Conservation (phyloP, 192 early-diverging fungal species). For the Rhizoclosmatium globosum region DNA sequence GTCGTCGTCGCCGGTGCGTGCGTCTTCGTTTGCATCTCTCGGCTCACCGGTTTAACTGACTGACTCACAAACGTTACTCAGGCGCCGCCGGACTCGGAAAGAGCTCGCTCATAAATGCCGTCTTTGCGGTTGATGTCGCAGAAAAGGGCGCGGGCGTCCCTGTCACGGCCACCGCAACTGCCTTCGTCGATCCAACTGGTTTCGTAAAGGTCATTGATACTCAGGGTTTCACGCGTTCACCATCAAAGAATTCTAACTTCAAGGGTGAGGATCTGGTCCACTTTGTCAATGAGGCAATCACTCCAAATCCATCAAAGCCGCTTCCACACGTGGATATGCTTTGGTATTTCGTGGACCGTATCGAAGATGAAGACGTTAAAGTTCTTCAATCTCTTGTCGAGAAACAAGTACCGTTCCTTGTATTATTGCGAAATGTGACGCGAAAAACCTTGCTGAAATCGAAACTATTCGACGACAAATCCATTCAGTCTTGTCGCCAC, state of each 20-base stretch:
- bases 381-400: slow-evolving; percentile 9
- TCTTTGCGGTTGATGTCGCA: background rate
- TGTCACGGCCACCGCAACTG: background rate
- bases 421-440: slow-evolving; percentile 32
- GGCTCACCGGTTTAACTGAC: background rate
- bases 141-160: background rate
- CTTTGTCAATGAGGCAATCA: background rate
- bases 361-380: slow-evolving; percentile 9
- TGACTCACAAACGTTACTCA: background rate
- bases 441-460: background rate
- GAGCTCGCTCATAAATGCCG: slow-evolving; percentile 21
- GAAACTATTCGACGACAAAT: slow-evolving; percentile 6
- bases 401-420: slow-evolving; percentile 16
- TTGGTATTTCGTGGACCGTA: slow-evolving; percentile 29
- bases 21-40: background rate
- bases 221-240: slow-evolving; percentile 1
- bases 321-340: slow-evolving; percentile 31
- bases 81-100: slow-evolving; percentile 29
- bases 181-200: slow-evolving; percentile 17
- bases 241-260: background rate
- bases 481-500: background rate
- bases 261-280: background rate
- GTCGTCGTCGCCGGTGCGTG: slow-evolving; percentile 17
- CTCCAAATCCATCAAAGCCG: background rate
- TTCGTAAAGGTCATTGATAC: slow-evolving; percentile 21